These are phyloP conservation scores for Solanum tacnaense DNA, from an alignment of 257 asterid genomes.

Conservation along the genomic window DNA sequence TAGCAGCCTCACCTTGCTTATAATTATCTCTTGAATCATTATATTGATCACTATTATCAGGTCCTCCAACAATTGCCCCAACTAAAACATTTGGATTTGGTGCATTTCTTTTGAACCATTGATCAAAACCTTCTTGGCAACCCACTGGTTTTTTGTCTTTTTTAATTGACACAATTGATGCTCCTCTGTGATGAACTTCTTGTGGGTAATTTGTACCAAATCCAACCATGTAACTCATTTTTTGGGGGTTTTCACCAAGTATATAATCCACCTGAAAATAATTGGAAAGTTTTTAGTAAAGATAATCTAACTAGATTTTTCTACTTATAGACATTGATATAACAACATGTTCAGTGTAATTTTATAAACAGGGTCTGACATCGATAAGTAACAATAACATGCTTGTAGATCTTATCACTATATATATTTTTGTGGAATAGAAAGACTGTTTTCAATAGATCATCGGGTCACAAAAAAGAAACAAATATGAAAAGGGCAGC, in stretches of 20 bases:
- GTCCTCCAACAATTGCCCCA: conserved; percentile 72
- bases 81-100: conserved; percentile 46
- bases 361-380: background rate
- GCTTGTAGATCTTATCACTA: background rate
- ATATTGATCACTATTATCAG: conserved; percentile 27
- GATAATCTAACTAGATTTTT: background rate
- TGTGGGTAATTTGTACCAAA: conserved; percentile 46
- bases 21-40: conserved; percentile 27
- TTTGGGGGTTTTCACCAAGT: conserved; percentile 40
- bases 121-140: conserved; percentile 30
- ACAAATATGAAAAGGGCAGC: background rate
- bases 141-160: conserved; percentile 7
- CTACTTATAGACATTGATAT: background rate
- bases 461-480: fast-evolving
- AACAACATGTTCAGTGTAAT: background rate
- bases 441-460: background rate
- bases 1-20: conserved; percentile 46
- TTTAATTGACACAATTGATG: conserved; percentile 54
- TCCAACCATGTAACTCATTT: conserved; percentile 63
- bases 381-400: background rate
- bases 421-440: background rate
- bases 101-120: conserved; percentile 30
- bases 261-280: conserved; percentile 41
- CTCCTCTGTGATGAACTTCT: conserved; percentile 45
- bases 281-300: background rate